Evolutionary conservation across 2,329 filamentous ascomycete species (phyloP), one percentile per base, ranked within the genome.

Genomic region (Aspergillus persii): DNA sequence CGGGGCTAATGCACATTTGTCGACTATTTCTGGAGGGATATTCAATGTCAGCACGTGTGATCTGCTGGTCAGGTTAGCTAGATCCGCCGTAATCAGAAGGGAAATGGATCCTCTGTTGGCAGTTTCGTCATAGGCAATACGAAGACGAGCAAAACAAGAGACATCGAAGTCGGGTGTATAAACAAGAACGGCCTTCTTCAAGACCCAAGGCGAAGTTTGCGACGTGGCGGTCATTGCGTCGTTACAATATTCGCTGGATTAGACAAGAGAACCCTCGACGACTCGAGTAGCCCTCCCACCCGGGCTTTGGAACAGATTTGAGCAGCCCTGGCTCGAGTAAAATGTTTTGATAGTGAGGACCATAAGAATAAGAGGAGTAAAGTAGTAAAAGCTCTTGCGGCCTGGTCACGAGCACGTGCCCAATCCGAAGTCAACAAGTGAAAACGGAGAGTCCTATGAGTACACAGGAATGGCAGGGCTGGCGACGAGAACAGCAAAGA

Each of bases 201-300:
- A 57, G 39, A 58, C 59, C 56, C 55, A 60, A 48, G 53, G 50
- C 58, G 27, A 39, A 49, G 50, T 62, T 59, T 36, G 54, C 33
- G 59, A 63, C 29, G 50, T 55, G 27, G 53, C 58, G 49, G 60
- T 55, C 63, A 65, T 65, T 48, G 46, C 63, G 39, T 41, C 59
- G 47, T 58, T 59, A 53, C 58, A 57, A 58, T 29, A 59, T 59
- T 61, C 29, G 52, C 55, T 63, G 46, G 31, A 54, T 44, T 51
- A 54, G 55, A 60, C 57, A 51, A 36, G 3, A 36, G 12, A 57
- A 49, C 63, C 63, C 65, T 65, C 63, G 58, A 67, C 33, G 29
- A 60, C 66, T 67, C 61, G 65, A 66, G 65, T 61, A 53, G 12
- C 65, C 65, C 63, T 58, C 65, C 65, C 62, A 62, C 65, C 65